A percentile compares a stretch with the other conserved stretches of the same genome.
phyloP scores from a whole-genome alignment of 345 rosid species.

The Hevea brasiliensis region DNA sequence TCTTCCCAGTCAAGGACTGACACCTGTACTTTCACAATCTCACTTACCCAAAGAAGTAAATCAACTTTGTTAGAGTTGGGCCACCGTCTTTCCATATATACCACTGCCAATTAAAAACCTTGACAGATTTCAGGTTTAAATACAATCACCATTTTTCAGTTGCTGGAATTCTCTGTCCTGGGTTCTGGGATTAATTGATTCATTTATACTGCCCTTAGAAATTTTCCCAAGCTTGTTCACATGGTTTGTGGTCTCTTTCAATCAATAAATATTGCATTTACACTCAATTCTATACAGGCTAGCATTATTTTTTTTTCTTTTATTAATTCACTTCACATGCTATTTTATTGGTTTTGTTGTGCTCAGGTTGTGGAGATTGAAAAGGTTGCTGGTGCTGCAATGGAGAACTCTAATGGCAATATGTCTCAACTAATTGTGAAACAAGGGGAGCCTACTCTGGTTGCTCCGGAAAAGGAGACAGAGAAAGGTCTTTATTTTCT shows the following conservation, averaged over 20 bases:
- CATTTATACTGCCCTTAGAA: background rate
- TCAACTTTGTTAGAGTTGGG: background rate
- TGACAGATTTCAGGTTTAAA: background rate
- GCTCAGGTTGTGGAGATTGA: slow-evolving; percentile 45
- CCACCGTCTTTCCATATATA: slow-evolving; percentile 19
- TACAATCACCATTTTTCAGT: slow-evolving; percentile 4
- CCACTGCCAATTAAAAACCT: background rate
- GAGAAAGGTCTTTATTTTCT: slow-evolving; percentile 75
- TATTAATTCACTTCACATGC: no score
- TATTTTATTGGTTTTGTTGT: slow-evolving; percentile 1
- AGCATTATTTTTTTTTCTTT: background rate
- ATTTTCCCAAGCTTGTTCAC: slow-evolving; percentile 3
- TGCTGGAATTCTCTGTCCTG: no score
- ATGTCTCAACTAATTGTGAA: slow-evolving; percentile 48
- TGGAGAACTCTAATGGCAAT: slow-evolving; percentile 52
- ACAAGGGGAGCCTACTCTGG: slow-evolving; percentile 55
- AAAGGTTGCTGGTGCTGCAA: slow-evolving; percentile 7
- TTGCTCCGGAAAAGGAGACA: slow-evolving; percentile 71
- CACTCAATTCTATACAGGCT: background rate
- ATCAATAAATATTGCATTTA: slow-evolving; percentile 8
- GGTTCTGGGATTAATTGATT: no score
- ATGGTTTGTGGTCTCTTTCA: background rate
- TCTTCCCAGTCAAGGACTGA: slow-evolving; percentile 13
- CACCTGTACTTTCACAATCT: slow-evolving; percentile 20
- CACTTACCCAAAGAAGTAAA: slow-evolving; percentile 2